Evolutionary conservation across 2,329 filamentous ascomycete species (phyloP).

Genomic region (Colletotrichum theobromicola): DNA sequence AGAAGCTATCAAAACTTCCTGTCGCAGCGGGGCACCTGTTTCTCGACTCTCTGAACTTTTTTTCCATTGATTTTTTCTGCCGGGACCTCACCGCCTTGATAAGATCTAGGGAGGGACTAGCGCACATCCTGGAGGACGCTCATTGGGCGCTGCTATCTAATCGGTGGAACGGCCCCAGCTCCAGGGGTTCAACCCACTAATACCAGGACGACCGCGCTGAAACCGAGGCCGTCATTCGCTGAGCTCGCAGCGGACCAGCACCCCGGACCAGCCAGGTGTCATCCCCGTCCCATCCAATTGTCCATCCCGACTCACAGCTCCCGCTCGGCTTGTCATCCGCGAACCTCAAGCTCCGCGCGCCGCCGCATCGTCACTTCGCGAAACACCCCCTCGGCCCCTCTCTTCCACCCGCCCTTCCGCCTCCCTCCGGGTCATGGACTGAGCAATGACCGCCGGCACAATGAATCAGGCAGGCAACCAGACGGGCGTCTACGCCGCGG

Average conservation of each 20-base stretch:
- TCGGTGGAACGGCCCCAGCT: conserved; percentile 5
- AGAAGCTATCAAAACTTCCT: conserved; percentile 19
- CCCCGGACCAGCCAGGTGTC: conserved; percentile 27
- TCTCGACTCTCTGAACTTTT: conserved; percentile 29
- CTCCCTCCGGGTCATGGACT: conserved; percentile 18
- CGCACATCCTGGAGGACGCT: not conserved
- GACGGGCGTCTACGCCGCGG: conserved; percentile 71
- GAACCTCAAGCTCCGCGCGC: conserved; percentile 1
- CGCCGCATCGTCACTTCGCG: not conserved
- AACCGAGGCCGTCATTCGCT: conserved; percentile 2
- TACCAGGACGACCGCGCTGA: conserved; percentile 4
- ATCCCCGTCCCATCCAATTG: conserved; percentile 21
- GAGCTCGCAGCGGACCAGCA: not conserved
- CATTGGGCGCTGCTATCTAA: conserved; percentile 16
- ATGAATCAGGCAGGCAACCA: conserved; percentile 45
- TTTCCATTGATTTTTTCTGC: conserved; percentile 31
- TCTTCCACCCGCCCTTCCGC: not conserved
- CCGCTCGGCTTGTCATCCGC: not conserved
- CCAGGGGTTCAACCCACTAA: conserved; percentile 16
- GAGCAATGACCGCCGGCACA: conserved; percentile 25
- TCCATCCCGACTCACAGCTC: conserved; percentile 10
- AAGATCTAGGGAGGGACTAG: conserved; percentile 2
- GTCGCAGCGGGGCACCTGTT: conserved; percentile 36
- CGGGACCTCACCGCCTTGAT: conserved; percentile 20
- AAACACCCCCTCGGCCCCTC: not conserved